phyloP scores from a whole-genome alignment of 2,329 filamentous ascomycete genomes.

The Alternaria incomplexa region DNA sequence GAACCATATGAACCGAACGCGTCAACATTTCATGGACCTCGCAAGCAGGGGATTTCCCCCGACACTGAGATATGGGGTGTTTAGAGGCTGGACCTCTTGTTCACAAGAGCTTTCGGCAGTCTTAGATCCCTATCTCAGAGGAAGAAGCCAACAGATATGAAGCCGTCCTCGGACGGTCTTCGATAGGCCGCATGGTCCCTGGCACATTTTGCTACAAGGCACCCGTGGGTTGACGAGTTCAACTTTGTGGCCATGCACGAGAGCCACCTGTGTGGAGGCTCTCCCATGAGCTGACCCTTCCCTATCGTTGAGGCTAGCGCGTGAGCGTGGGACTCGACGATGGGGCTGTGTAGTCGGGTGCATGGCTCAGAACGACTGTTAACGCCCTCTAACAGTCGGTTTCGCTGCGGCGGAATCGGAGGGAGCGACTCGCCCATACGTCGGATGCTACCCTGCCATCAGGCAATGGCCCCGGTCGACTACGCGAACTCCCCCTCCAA shows the following conservation, averaged over 20 bases:
- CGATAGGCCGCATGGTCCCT: slow-evolving; percentile 40
- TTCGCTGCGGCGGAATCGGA: neutral
- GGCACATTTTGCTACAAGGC: slow-evolving; percentile 40
- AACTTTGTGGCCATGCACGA: neutral
- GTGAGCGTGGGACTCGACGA: neutral
- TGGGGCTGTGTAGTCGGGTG: neutral
- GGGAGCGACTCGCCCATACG: neutral
- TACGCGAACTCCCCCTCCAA: neutral
- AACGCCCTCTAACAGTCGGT: neutral
- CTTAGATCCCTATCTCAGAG: slow-evolving; percentile 27
- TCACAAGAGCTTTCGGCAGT: slow-evolving; percentile 25
- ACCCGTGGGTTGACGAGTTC: slow-evolving; percentile 18
- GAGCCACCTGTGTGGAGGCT: neutral
- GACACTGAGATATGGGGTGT: slow-evolving; percentile 24
- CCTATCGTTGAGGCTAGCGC: no score
- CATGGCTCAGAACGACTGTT: neutral
- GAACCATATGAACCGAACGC: neutral
- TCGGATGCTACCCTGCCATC: neutral
- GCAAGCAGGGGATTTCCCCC: slow-evolving; percentile 38
- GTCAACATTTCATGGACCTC: slow-evolving; percentile 17
- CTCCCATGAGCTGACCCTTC: no score
- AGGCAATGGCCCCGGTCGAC: neutral
- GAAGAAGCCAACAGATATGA: slow-evolving; percentile 46
- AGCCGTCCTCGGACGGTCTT: slow-evolving; percentile 23
- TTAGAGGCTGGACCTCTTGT: slow-evolving; percentile 32